phyloP scores from a whole-genome alignment of 305 asterid genomes.

The Fraxinus angustifolia region DNA sequence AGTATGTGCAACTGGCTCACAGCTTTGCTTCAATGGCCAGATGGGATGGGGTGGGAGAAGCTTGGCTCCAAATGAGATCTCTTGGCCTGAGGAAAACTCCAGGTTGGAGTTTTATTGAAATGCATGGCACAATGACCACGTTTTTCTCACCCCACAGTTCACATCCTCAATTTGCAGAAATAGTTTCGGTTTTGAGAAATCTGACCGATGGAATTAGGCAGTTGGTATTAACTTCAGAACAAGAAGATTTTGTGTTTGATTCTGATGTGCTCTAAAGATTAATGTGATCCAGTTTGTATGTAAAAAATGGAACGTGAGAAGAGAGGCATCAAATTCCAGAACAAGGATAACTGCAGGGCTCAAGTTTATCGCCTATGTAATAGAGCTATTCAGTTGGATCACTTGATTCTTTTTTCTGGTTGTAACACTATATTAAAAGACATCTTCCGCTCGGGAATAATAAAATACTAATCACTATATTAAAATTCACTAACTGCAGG shows the following conservation, averaged over 20 bases:
- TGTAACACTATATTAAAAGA: background rate
- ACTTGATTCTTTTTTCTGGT: background rate
- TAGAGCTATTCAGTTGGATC: background rate
- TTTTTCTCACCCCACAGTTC: conserved; percentile 62
- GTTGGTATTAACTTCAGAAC: conserved; percentile 16
- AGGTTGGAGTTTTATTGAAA: conserved; percentile 82
- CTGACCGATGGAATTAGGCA: conserved; percentile 43
- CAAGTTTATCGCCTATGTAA: background rate
- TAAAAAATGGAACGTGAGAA: background rate
- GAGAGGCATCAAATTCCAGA: background rate
- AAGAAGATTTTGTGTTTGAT: conserved; percentile 29
- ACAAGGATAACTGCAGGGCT: background rate
- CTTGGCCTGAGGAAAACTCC: conserved; percentile 74
- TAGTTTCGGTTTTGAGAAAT: conserved; percentile 38
- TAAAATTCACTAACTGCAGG: background rate
- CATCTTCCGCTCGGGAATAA: background rate
- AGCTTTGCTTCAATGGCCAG: conserved; percentile 67
- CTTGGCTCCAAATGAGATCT: conserved; percentile 70
- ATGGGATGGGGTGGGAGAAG: conserved; percentile 81
- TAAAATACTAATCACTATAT: background rate
- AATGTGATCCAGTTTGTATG: conserved; percentile 7
- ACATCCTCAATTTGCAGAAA: conserved; percentile 58
- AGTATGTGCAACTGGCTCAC: conserved; percentile 76
- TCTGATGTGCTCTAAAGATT: conserved; percentile 18
- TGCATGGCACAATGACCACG: conserved; percentile 60